phyloP scores from a whole-genome alignment of 1,284 basidiomycete species.

The Cryptococcus neoformans region DNA sequence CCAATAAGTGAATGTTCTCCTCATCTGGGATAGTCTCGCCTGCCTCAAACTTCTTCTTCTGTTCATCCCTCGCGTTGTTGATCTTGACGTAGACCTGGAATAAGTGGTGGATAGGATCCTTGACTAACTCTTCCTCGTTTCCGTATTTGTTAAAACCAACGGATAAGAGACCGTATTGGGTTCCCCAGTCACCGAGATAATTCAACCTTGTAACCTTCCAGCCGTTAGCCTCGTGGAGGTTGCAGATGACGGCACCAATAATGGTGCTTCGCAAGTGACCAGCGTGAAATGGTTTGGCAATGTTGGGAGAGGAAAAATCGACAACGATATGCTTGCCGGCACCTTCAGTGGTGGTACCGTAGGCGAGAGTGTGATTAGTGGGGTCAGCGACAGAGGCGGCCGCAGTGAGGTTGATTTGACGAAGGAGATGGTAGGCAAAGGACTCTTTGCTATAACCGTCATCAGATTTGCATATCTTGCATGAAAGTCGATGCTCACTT shows the following conservation, averaged over 20 bases:
- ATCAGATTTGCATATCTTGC: neutral
- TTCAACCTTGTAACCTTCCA: slow-evolving; percentile 92
- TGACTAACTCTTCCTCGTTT: slow-evolving; percentile 73
- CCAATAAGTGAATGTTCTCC: slow-evolving; percentile 66
- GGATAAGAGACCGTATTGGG: slow-evolving; percentile 83
- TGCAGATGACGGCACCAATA: slow-evolving; percentile 90
- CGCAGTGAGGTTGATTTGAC: slow-evolving; percentile 74
- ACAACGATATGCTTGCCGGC: slow-evolving; percentile 64
- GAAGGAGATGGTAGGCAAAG: slow-evolving; percentile 72
- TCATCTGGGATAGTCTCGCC: slow-evolving; percentile 36
- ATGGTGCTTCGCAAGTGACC: slow-evolving; percentile 97
- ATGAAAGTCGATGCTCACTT: slow-evolving; percentile 50
- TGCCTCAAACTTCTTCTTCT: slow-evolving; percentile 51
- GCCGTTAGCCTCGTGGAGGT: slow-evolving; percentile 87
- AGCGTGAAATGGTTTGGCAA: slow-evolving; percentile 98
- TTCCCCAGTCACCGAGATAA: slow-evolving; percentile 94
- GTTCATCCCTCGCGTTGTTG: slow-evolving; percentile 69
- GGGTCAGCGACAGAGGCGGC: slow-evolving; percentile 31
- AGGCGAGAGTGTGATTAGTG: slow-evolving; percentile 54
- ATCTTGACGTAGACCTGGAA: slow-evolving; percentile 88
- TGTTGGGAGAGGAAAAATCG: slow-evolving; percentile 95
- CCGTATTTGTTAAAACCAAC: slow-evolving; percentile 93
- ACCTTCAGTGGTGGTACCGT: slow-evolving; percentile 71
- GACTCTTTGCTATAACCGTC: slow-evolving; percentile 50
- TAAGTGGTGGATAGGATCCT: slow-evolving; percentile 91